Percentiles rank a stretch among this genome's conserved stretches.
phyloP scores from a whole-genome alignment of 768 basidiomycete species.

The Mycena vulgaris region DNA sequence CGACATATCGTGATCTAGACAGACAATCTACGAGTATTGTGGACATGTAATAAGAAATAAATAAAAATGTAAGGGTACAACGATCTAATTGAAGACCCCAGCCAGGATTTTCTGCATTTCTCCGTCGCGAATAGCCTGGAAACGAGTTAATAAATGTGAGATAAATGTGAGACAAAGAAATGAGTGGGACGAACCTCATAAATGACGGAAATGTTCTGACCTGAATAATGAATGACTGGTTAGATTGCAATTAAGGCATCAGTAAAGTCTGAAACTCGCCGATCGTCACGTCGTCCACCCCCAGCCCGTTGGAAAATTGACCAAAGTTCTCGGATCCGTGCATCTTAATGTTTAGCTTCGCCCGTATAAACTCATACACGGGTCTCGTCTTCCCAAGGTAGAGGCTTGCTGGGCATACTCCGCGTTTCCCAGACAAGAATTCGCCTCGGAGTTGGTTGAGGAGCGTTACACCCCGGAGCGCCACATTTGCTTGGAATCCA shows the following conservation, averaged over 20 bases:
- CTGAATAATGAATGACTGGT: background rate
- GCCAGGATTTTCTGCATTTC: slow-evolving; percentile 73
- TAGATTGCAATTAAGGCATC: background rate
- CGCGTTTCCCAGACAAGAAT: slow-evolving; percentile 74
- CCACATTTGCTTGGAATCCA: slow-evolving; percentile 68
- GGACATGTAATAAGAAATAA: slow-evolving; percentile 21
- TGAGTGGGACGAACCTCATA: slow-evolving; percentile 34
- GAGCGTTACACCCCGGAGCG: slow-evolving; percentile 60
- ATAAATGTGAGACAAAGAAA: background rate
- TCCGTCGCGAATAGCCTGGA: slow-evolving; percentile 77
- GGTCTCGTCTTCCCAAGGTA: slow-evolving; percentile 71
- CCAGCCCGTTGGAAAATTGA: slow-evolving; percentile 59
- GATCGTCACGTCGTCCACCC: slow-evolving; percentile 69
- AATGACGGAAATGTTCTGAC: slow-evolving; percentile 72
- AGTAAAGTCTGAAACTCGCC: slow-evolving; percentile 41
- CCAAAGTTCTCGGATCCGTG: slow-evolving; percentile 80
- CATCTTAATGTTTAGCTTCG: slow-evolving; percentile 77
- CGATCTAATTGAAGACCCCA: slow-evolving; percentile 59
- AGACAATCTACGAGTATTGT: background rate
- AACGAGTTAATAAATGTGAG: background rate
- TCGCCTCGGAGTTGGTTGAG: slow-evolving; percentile 67
- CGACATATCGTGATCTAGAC: slow-evolving; percentile 3
- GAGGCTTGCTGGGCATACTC: slow-evolving; percentile 75
- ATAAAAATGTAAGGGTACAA: background rate
- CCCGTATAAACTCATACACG: slow-evolving; percentile 81